Percentiles rank a stretch among this genome's conserved stretches.
Evolutionary conservation across 2,329 filamentous ascomycete species (phyloP).

Genomic region (Phialocephala sp.): DNA sequence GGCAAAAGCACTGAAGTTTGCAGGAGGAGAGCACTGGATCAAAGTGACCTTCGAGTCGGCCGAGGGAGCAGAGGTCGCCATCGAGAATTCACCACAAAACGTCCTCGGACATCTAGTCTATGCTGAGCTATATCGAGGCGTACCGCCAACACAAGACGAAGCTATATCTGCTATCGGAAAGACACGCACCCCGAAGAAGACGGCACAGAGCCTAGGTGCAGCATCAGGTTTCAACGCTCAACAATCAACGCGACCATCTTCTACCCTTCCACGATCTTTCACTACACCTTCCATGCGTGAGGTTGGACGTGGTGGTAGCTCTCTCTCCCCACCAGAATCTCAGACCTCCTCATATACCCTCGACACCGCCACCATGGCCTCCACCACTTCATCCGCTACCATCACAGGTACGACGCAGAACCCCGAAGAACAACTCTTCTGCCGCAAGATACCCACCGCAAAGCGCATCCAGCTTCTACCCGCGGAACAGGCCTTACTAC

Average conservation of each 20-base stretch:
- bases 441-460: slow-evolving; percentile 69
- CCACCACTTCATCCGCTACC: slow-evolving; percentile 38
- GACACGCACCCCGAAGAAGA: slow-evolving; percentile 21
- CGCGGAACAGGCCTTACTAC: slow-evolving; percentile 72
- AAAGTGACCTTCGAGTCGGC: slow-evolving; percentile 81
- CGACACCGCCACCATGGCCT: slow-evolving; percentile 60
- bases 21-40: slow-evolving; percentile 90
- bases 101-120: slow-evolving; percentile 74
- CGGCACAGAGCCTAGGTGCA: slow-evolving; percentile 24
- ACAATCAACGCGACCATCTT: slow-evolving; percentile 27
- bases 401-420: slow-evolving; percentile 30
- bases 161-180: slow-evolving; percentile 53
- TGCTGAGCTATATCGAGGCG: slow-evolving; percentile 72
- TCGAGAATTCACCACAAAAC: slow-evolving; percentile 72
- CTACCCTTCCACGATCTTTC: slow-evolving; percentile 37
- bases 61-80: slow-evolving; percentile 71
- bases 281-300: slow-evolving; percentile 38
- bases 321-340: slow-evolving; percentile 39
- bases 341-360: slow-evolving; percentile 58
- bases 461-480: slow-evolving; percentile 69
- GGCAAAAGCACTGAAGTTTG: slow-evolving; percentile 78
- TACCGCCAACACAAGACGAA: slow-evolving; percentile 67
- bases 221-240: slow-evolving; percentile 22
- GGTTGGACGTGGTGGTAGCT: slow-evolving; percentile 37
- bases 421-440: slow-evolving; percentile 51